Base-by-base conservation (phyloP, 2,329 filamentous ascomycete species). In the Exophiala bonariae region DNA sequence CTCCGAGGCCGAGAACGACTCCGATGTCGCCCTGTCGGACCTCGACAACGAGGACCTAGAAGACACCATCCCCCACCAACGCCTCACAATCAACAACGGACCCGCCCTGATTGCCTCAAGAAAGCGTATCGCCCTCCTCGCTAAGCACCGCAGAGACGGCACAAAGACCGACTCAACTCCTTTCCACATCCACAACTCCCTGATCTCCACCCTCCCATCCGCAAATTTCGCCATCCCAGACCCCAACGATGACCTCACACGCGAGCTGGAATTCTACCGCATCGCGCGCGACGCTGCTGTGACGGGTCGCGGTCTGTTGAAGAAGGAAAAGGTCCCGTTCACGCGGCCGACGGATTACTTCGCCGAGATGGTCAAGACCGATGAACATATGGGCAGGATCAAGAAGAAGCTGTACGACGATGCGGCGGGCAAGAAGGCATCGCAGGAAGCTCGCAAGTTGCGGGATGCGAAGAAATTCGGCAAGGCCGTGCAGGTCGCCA, bases 381-480 rank as follows among this genome's bases (percentile, higher is more conserved):
- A 99, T 66, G 92, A 95, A 62, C 93, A 96, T 70, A 99, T 99
- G 93, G 88, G 88, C 66, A 91, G 88, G 78, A 88, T 99, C 66
- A 95, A 95, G 78, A 82, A 85, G 63, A 95, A 95, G 78, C 76
- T 97, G 62, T 80, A 96, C 54, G 91, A 97, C 63, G 89, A 95
- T 64, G 93, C 92, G 0, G 88, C 92, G 9, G 78, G 83, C 52
- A 96, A 96, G 79, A 96, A 96, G 76, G 92, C 93, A 1, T 81
- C 89, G 20, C 84, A 87, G 18, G 93, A 99, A 70, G 93, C 93
- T 5, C 82, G 90, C 66, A 90, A 90, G 73, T 85, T 92, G 74
- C 80, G 93, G 55, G 93, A 99, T 68, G 77, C 97, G 62, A 97
- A 96, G 83, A 99, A 97, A 75, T 99, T 97, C 66, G 93, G 93